Evolutionary conservation across 371 early-diverging fungal species (phyloP).

Genomic region (Apophysomyces ossiformis): DNA sequence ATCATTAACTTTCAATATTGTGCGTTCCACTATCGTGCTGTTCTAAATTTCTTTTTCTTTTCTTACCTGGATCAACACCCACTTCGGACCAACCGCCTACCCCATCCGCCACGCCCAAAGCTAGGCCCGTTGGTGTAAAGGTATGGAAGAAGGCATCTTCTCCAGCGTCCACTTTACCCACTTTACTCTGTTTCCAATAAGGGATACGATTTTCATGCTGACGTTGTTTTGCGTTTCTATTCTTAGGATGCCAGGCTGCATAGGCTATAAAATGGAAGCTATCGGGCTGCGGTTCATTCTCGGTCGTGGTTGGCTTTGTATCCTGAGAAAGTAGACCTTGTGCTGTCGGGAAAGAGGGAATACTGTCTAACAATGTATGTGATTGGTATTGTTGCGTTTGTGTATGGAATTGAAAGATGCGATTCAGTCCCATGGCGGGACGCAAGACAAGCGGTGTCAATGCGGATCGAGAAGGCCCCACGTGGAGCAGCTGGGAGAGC

Average conservation of each 20-base stretch:
- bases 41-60: not conserved
- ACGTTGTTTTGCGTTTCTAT: constrained; percentile 30
- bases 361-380: constrained; percentile 7
- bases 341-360: not conserved
- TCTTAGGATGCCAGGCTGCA: constrained; percentile 59
- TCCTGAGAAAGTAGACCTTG: not conserved
- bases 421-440: constrained; percentile 22
- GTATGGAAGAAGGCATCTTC: constrained; percentile 76
- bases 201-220: constrained; percentile 33
- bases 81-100: constrained; percentile 75
- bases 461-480: constrained; percentile 4
- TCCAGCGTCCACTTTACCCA: constrained; percentile 73
- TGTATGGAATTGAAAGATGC: constrained; percentile 9
- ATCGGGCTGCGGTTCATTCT: not conserved
- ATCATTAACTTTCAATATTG: not conserved
- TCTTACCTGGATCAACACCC: constrained; percentile 52
- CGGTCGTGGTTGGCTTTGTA: constrained; percentile 2
- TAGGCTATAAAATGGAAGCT: constrained; percentile 47
- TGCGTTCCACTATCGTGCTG: not conserved
- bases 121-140: constrained; percentile 59
- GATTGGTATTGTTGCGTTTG: constrained; percentile 6
- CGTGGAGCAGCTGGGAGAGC: constrained; percentile 22
- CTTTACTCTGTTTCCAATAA: constrained; percentile 50
- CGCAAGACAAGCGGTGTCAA: constrained; percentile 15
- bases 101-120: constrained; percentile 72